Conservation (phyloP, 2,329 filamentous ascomycete genomes). For the Arthroderma uncinatum region DNA sequence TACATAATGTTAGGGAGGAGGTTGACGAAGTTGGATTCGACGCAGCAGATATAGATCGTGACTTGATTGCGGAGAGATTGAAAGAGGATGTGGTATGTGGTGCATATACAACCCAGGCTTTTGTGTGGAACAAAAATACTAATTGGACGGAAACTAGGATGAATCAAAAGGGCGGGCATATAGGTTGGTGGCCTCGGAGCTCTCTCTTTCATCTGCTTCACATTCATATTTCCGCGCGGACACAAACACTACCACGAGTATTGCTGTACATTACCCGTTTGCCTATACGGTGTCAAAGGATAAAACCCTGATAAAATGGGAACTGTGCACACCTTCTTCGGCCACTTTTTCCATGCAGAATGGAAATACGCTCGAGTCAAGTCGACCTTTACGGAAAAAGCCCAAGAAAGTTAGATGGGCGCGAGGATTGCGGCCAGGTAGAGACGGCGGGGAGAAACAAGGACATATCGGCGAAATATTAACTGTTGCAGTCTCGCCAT, state of each 20-base stretch:
- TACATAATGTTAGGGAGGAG: constrained; percentile 78
- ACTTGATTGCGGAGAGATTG: constrained; percentile 79
- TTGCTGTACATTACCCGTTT: constrained; percentile 68
- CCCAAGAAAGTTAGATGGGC: constrained; percentile 41
- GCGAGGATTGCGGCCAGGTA: constrained; percentile 33
- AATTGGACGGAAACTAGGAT: constrained; percentile 35
- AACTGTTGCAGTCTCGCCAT: constrained; percentile 72
- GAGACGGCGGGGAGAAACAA: constrained; percentile 40
- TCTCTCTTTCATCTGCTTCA: constrained; percentile 57
- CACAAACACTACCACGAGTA: constrained; percentile 63
- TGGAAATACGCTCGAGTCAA: constrained; percentile 53
- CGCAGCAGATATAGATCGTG: constrained; percentile 82
- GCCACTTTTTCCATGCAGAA: constrained; percentile 45
- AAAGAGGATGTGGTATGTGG: constrained; percentile 66
- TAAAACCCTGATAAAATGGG: constrained; percentile 77
- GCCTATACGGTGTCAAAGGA: constrained; percentile 87
- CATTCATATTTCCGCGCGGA: constrained; percentile 69
- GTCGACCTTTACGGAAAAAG: constrained; percentile 32
- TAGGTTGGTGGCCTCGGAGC: constrained; percentile 60
- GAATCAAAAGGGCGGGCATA: constrained; percentile 87
- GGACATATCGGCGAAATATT: constrained; percentile 74
- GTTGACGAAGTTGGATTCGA: constrained; percentile 81
- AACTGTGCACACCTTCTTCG: constrained; percentile 47
- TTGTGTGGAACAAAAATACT: constrained; percentile 3
- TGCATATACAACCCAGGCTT: neutral